Percentiles rank a stretch among this genome's conserved stretches.
Evolutionary conservation across 148 eudicot genomes (phyloP).

Genomic region (Vaccinium macrocarpon): DNA sequence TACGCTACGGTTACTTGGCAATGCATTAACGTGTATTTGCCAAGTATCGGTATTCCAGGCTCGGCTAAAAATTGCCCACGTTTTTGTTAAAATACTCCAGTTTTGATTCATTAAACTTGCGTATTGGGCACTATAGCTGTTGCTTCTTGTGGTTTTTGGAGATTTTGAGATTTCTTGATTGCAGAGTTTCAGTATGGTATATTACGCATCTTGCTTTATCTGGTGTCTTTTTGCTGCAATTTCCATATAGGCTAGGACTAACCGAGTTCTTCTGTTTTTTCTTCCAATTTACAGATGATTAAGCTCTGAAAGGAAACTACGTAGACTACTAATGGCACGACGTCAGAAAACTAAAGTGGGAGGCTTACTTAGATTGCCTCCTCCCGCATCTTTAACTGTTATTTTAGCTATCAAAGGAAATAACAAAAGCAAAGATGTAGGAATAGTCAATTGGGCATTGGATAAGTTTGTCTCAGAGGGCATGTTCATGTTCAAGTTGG

Average conservation of each 20-base stretch:
- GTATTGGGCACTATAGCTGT: not conserved
- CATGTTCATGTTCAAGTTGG: conserved; percentile 55
- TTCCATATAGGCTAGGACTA: not conserved
- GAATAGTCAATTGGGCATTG: conserved; percentile 57
- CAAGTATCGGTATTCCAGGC: not conserved
- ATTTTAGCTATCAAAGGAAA: conserved; percentile 72
- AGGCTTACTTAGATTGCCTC: conserved; percentile 24
- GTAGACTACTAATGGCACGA: conserved; percentile 26
- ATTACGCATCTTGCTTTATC: not conserved
- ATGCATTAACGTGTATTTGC: not conserved
- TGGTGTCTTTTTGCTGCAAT: not conserved
- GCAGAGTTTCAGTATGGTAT: not conserved
- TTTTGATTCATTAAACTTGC: not conserved
- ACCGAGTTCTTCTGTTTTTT: not conserved
- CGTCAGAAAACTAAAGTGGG: conserved; percentile 25
- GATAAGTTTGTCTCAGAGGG: conserved; percentile 65
- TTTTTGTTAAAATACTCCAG: not conserved
- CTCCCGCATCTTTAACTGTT: conserved; percentile 30
- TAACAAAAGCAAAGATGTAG: conserved; percentile 50
- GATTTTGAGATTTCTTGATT: not conserved
- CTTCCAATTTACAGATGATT: conserved; percentile 20
- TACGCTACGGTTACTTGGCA: not conserved
- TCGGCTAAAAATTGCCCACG: not conserved
- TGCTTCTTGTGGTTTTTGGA: conserved; percentile 5
- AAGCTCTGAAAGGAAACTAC: conserved; percentile 10